Conservation (phyloP, 1,284 basidiomycete species). For the Cryptococcus sp. region DNA sequence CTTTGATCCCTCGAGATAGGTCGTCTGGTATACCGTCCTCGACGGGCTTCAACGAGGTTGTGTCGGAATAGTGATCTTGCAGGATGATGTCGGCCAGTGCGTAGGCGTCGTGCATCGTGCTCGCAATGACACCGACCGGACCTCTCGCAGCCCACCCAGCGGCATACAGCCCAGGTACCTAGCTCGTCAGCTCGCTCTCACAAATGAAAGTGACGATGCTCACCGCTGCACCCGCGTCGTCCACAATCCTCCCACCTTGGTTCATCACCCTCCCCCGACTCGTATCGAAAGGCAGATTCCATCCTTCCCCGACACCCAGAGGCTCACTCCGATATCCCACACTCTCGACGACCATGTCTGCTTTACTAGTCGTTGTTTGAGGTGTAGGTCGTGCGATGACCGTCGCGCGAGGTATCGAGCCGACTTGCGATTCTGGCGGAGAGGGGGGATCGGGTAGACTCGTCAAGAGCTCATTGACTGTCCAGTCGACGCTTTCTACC, state of each 20-base stretch:
- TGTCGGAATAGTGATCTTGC: constrained; percentile 24
- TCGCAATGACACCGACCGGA: constrained; percentile 84
- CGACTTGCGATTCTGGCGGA: constrained; percentile 12
- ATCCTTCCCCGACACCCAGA: constrained; percentile 26
- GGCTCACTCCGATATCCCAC: constrained; percentile 80
- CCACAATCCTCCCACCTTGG: constrained; percentile 42
- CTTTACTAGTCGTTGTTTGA: constrained; percentile 52
- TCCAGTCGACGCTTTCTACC: constrained; percentile 43
- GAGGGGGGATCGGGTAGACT: constrained; percentile 12
- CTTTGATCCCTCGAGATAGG: constrained; percentile 14
- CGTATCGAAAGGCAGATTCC: constrained; percentile 46
- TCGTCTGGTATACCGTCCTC: constrained; percentile 26
- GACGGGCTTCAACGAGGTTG: not conserved
- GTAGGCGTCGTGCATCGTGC: constrained; percentile 92
- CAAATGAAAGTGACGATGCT: constrained; percentile 14
- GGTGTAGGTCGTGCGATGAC: constrained; percentile 60
- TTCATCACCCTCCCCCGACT: constrained; percentile 41
- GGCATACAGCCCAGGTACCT: constrained; percentile 69
- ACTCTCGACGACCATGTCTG: constrained; percentile 79
- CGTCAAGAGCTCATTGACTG: constrained; percentile 32
- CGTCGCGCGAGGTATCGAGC: constrained; percentile 1
- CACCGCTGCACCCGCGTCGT: constrained; percentile 34
- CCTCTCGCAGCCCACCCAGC: constrained; percentile 92
- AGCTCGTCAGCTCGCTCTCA: not conserved
- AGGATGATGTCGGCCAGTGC: constrained; percentile 40